phyloP scores from a whole-genome alignment of 257 asterid genomes.

The Capsicum pubescens region DNA sequence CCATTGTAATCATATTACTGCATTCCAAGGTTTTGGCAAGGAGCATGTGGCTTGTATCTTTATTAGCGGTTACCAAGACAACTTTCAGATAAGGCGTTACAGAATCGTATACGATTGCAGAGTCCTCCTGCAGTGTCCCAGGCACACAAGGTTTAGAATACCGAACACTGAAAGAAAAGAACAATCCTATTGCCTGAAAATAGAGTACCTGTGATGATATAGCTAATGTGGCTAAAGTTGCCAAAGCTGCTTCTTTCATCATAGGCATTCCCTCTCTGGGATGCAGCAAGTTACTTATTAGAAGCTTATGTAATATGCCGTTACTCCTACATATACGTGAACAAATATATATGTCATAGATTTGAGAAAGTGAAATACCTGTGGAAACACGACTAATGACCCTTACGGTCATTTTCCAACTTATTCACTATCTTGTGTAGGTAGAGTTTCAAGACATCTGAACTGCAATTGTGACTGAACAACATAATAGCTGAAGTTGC shows the following conservation, averaged over 20 bases:
- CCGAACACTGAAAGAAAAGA: background rate
- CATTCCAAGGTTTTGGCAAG: constrained; percentile 27
- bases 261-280: constrained; percentile 11
- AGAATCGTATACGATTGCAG: background rate
- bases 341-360: background rate
- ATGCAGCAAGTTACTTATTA: background rate
- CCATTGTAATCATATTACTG: constrained; percentile 1
- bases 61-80: background rate
- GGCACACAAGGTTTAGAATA: background rate
- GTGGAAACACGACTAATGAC: background rate
- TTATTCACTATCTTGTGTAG: constrained; percentile 25
- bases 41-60: background rate
- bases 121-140: constrained; percentile 25
- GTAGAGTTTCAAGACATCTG: constrained; percentile 18
- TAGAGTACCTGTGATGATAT: background rate
- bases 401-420: no score
- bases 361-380: background rate
- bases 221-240: constrained; percentile 20
- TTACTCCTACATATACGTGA: background rate
- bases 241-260: constrained; percentile 16
- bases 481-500: constrained; percentile 14
- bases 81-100: constrained; percentile 18
- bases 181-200: background rate
- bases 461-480: constrained; percentile 19
- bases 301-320: background rate